Conservation (phyloP, 495 filamentous ascomycete species). For the Talaromyces thailandensis region DNA sequence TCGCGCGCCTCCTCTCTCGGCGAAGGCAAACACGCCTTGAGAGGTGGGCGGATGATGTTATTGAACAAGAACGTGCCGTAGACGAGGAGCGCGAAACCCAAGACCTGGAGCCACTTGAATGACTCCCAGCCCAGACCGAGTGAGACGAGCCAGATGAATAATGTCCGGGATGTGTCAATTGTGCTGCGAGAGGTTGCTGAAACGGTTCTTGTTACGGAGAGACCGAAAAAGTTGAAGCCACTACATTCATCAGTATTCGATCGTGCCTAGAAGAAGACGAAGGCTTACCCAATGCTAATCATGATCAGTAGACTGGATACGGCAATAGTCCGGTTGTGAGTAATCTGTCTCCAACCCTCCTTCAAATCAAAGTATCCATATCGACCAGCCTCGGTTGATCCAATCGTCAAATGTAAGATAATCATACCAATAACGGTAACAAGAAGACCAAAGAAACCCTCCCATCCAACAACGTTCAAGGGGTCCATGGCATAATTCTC, state of each 20-base stretch:
- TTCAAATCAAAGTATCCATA: conserved; percentile 84
- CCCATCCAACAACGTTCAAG: conserved; percentile 89
- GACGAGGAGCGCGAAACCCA: conserved; percentile 79
- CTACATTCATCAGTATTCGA: conserved; percentile 26
- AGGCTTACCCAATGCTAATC: conserved; percentile 83
- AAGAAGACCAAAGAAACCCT: conserved; percentile 85
- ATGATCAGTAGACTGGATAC: conserved; percentile 80
- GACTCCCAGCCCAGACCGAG: conserved; percentile 91
- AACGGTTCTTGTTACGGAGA: conserved; percentile 80
- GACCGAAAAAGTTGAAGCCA: conserved; percentile 97
- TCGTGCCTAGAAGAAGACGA: not conserved
- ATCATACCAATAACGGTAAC: conserved; percentile 74
- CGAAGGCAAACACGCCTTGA: conserved; percentile 47
- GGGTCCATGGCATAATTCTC: conserved; percentile 85
- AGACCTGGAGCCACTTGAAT: conserved; percentile 96
- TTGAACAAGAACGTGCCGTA: conserved; percentile 98
- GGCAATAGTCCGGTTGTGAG: conserved; percentile 56
- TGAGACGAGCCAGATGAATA: conserved; percentile 97
- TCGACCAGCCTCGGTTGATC: conserved; percentile 60
- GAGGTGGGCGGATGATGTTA: conserved; percentile 74
- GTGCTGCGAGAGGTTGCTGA: conserved; percentile 87
- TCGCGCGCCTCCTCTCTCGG: conserved; percentile 27
- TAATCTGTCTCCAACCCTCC: conserved; percentile 75
- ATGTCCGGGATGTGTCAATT: conserved; percentile 92
- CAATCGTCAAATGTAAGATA: conserved; percentile 66